These are phyloP conservation scores for Tieghemostelium lacteum DNA, from an alignment of 78 protist genomes.

Conservation along the genomic window DNA sequence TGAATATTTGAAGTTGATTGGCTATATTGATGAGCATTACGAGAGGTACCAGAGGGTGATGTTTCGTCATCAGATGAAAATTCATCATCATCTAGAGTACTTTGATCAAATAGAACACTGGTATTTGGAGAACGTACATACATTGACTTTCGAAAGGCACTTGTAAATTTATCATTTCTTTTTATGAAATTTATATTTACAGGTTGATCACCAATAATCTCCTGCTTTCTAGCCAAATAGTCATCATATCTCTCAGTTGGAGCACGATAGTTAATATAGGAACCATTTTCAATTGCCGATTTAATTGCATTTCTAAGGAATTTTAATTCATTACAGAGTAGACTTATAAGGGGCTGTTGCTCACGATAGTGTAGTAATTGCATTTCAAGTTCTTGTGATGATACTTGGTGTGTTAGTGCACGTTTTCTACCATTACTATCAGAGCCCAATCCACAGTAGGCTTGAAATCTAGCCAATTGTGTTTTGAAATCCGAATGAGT, in stretches of 20 bases:
- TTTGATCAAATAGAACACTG: constrained; percentile 20
- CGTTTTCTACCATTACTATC: constrained; percentile 17
- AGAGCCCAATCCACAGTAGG: constrained; percentile 37
- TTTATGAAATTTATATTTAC: constrained; percentile 28
- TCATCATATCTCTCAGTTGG: constrained; percentile 65
- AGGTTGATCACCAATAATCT: constrained; percentile 58
- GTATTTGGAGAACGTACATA: constrained; percentile 73
- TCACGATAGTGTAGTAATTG: constrained; percentile 42
- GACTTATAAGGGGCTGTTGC: constrained; percentile 63
- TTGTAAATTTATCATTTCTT: constrained; percentile 56
- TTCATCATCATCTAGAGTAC: constrained; percentile 29
- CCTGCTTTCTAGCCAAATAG: constrained; percentile 5
- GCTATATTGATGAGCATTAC: neutral
- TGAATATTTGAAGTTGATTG: neutral
- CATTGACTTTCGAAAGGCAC: constrained; percentile 61
- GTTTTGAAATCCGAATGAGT: constrained; percentile 73
- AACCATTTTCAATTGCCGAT: constrained; percentile 77
- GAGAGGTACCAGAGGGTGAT: neutral
- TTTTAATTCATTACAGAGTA: constrained; percentile 52
- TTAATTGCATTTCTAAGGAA: constrained; percentile 75
- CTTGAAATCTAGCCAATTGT: constrained; percentile 71
- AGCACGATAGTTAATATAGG: constrained; percentile 71
- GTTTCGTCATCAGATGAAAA: neutral
- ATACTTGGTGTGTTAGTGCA: constrained; percentile 14
- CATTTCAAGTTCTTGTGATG: constrained; percentile 51